phyloP scores from a whole-genome alignment of 2,329 filamentous ascomycete species.

The Coleophoma eucalyptorum region DNA sequence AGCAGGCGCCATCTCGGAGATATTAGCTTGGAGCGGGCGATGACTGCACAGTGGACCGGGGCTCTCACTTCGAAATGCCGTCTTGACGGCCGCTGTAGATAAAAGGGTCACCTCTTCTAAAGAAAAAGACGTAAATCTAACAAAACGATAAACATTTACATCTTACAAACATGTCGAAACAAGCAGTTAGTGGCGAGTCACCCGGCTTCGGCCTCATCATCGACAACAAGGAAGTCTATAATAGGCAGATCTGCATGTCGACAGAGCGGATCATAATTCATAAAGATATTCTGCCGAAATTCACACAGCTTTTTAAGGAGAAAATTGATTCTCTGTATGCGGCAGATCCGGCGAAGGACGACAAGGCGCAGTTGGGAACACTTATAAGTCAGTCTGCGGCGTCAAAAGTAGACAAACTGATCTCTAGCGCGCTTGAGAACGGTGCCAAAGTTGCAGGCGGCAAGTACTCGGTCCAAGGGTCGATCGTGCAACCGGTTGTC shows the following conservation, averaged over 20 bases:
- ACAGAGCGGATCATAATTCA: slow-evolving; percentile 68
- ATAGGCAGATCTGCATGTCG: slow-evolving; percentile 80
- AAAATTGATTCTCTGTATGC: slow-evolving; percentile 35
- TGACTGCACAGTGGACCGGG: too few species aligned
- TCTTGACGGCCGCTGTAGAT: too few species aligned
- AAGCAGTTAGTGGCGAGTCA: too few species aligned
- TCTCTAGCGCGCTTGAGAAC: background rate
- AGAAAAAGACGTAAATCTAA: too few species aligned
- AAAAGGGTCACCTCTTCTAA: too few species aligned
- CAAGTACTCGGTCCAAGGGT: slow-evolving; percentile 40
- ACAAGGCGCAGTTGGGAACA: background rate
- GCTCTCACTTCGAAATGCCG: too few species aligned
- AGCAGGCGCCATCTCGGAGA: too few species aligned
- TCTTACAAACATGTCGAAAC: too few species aligned
- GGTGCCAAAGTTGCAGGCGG: background rate
- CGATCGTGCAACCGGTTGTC: background rate
- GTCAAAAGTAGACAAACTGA: background rate
- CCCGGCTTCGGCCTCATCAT: too few species aligned
- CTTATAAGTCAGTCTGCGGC: background rate
- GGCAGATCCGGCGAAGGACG: background rate
- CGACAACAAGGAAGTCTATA: too few species aligned
- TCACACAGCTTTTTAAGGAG: slow-evolving; percentile 42
- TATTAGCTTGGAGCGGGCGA: too few species aligned
- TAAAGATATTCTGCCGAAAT: slow-evolving; percentile 34
- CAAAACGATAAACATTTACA: too few species aligned